Base-by-base conservation (phyloP, 2,329 filamentous ascomycete genomes). In the Phialemonium atrogriseum region DNA sequence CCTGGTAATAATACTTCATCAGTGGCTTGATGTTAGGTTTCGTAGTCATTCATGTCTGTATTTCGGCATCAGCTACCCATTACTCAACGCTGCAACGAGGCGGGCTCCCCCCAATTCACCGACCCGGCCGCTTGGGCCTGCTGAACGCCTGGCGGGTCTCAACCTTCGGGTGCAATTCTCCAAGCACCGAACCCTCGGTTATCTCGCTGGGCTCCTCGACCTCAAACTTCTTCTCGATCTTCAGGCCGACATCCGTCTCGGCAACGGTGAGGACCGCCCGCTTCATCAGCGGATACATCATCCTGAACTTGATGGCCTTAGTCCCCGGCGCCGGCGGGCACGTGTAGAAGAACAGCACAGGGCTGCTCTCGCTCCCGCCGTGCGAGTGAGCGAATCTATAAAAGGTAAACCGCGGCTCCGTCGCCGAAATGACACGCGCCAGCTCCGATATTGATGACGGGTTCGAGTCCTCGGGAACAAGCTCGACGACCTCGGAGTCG, bases 331-430 rank as follows among this genome's bases (percentile, higher is more conserved):
- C 68, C 7, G 70, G 62, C 1, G 85, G 85, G 54, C 83, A 87
- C 5, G 84, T 89, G 60, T 87, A 89, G 51, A 91, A 77, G 62
- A 91, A 91, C 5, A 89, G 65, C 28, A 89, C 62, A 3, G 78
- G 74, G 34, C 64, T 69, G 32, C 65, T 60, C 37, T 69, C 58
- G 27, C 50, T 41, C 14, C 73, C 74, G 19, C 63, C 58, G 39
- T 75, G 59, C 24, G 69, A 68, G 48, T 80, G 70, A 10, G 56
- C 62, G 54, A 77, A 83, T 17, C 78, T 70, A 64, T 80, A 91
- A 52, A 91, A 86, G 6, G 78, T 80, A 54, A 85, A 89, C 25
- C 84, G 70, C 5, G 84, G 84, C 54, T 86, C 80, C 13, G 66
- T 68, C 8, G 67, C 42, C 5, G 80, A 80, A 39, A 93, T 84